Evolutionary conservation across 441 rosid species (phyloP), one percentile per base, ranked within the genome.

Genomic region (Syzygium syzygioides): DNA sequence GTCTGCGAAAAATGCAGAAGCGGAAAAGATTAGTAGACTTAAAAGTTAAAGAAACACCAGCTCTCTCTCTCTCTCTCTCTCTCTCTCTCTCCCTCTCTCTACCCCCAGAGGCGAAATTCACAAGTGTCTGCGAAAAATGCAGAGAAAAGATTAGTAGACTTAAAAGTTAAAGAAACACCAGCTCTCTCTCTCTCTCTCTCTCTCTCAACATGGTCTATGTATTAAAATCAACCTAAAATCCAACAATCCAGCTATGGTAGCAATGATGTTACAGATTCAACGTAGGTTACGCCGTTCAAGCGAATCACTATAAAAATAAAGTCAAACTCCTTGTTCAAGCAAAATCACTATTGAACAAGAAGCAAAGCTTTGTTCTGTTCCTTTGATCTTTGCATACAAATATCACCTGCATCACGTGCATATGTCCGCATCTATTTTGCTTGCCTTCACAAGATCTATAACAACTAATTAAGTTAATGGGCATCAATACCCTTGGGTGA

Each of bases 91-190:
- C 28, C 2, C 71, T 7, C 37, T 17, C 37, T n/a, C 3, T 15
- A 79, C 99, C 99, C 53, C 94, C 99, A 9, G 94, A 88, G 41
- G 97, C 95, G 90, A 96, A 95, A 89, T 98, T 96, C 85, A 94
- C 93, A 95, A 97, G 90, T 79, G 99, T 98, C 99, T 98, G 86
- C 26, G 18, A 87, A 91, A n/a, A 45, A 34, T 41, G 23, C 48
- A 32, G 12, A 28, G 11, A 64, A 57, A 28, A 30, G 68, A 85
- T 85, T 52, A 54, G 83, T 71, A 41, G n/a, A 89, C 85, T 90
- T 45, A 88, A 86, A 26, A 56, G n/a, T 48, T 4, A 14, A 37
- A 84, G 59, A 84, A 28, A 9, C 34, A 84, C n/a, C 54, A 54
- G 86, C 60, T 26, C 34, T 50, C 9, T 53, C 71, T 34, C 79